Percentiles rank a stretch among this genome's conserved stretches.
Conservation (phyloP, 352 stramenopile species). For the Plasmopara halstedii region DNA sequence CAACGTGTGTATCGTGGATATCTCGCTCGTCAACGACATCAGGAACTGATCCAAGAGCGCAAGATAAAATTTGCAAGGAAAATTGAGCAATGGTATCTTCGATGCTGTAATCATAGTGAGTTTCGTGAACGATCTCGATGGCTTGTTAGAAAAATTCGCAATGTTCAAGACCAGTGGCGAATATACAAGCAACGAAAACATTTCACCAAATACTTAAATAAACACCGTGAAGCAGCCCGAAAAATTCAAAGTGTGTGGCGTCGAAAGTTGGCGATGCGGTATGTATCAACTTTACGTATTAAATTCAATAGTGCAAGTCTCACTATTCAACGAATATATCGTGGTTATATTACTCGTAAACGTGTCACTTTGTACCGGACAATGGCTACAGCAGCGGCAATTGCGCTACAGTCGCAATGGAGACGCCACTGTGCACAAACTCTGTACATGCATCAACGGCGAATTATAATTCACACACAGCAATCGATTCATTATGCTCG, state of each 20-base stretch:
- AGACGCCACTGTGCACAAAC: slow-evolving; percentile 10
- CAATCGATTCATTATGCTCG: slow-evolving; percentile 32
- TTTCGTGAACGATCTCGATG: slow-evolving; percentile 27
- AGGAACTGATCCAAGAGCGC: slow-evolving; percentile 16
- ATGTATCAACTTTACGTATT: slow-evolving; percentile 19
- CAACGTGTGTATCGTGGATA: slow-evolving; percentile 47
- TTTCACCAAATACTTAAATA: slow-evolving; percentile 30
- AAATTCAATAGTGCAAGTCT: slow-evolving; percentile 26
- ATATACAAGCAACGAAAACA: slow-evolving; percentile 26
- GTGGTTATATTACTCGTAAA: slow-evolving; percentile 24
- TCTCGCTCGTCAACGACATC: slow-evolving; percentile 13
- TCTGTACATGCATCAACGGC: slow-evolving; percentile 20
- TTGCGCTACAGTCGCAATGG: slow-evolving; percentile 42
- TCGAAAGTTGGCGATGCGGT: slow-evolving; percentile 25
- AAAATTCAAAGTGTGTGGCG: slow-evolving; percentile 47
- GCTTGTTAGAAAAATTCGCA: slow-evolving; percentile 42
- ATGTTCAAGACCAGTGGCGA: slow-evolving; percentile 55
- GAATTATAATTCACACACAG: slow-evolving; percentile 33
- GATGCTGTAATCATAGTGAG: slow-evolving; percentile 28
- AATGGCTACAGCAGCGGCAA: slow-evolving; percentile 13
- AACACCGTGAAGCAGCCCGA: slow-evolving; percentile 24
- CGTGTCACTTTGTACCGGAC: slow-evolving; percentile 24
- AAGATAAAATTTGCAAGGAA: slow-evolving; percentile 7
- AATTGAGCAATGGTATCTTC: slow-evolving; percentile 52
- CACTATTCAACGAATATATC: slow-evolving; percentile 37